Percentiles rank a stretch among this genome's conserved stretches.
Evolutionary conservation across 192 early-diverging fungal genomes (phyloP).

Genomic region (Cetraspora pellucida): DNA sequence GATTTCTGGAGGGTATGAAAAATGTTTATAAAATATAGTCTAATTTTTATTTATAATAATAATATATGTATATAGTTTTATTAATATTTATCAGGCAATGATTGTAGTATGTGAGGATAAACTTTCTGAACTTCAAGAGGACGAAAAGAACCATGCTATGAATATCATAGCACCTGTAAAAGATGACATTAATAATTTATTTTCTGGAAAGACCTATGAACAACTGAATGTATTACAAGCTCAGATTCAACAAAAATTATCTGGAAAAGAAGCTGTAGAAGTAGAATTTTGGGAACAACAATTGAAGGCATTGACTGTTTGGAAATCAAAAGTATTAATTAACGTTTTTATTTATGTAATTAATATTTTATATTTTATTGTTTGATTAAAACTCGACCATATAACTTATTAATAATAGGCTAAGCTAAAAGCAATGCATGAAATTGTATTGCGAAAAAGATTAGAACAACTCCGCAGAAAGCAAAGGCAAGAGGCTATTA

Average conservation of each 20-base stretch:
- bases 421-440: conserved; percentile 77
- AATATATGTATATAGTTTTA: neutral
- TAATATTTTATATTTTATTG: neutral
- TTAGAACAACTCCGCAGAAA: conserved; percentile 68
- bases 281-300: conserved; percentile 95
- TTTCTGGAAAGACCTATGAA: conserved; percentile 71
- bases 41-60: neutral
- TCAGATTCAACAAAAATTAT: conserved; percentile 77
- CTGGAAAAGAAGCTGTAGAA: conserved; percentile 70
- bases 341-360: neutral
- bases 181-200: conserved; percentile 68
- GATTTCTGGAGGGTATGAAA: conserved; percentile 76
- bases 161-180: conserved; percentile 54
- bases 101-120: conserved; percentile 78
- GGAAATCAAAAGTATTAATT: conserved; percentile 70
- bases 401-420: conserved; percentile 41
- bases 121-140: conserved; percentile 50
- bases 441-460: conserved; percentile 70
- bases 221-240: conserved; percentile 74
- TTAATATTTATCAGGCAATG: conserved; percentile 55
- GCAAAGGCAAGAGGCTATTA: conserved; percentile 59
- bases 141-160: conserved; percentile 16
- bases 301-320: conserved; percentile 72
- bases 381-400: neutral
- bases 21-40: neutral